Conservation (phyloP, 2,329 filamentous ascomycete genomes). For the Hypoxylon sp. region DNA sequence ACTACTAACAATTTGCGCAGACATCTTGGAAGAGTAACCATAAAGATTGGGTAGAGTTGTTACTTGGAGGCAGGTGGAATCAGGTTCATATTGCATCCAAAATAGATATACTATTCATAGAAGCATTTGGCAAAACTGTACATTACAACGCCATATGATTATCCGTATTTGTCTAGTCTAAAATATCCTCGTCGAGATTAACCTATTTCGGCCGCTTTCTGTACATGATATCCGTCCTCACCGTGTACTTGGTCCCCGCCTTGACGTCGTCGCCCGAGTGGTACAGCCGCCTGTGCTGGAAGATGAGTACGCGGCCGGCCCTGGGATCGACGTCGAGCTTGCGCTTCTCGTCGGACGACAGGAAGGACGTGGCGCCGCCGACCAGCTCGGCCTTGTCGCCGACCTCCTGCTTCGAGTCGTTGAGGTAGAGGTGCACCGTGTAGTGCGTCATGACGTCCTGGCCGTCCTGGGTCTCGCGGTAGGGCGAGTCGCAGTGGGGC, state of each 20-base stretch:
- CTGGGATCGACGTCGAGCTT: slow-evolving; percentile 63
- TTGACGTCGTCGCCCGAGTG: slow-evolving; percentile 64
- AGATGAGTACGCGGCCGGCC: slow-evolving; percentile 65
- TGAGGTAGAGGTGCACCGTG: slow-evolving; percentile 65
- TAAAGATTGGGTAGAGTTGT: background rate
- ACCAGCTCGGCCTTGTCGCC: slow-evolving; percentile 48
- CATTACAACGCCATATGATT: background rate
- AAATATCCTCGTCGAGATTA: background rate
- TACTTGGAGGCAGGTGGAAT: background rate
- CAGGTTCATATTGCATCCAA: background rate
- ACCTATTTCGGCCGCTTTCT: background rate
- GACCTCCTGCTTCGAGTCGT: slow-evolving; percentile 55
- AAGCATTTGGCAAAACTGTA: background rate
- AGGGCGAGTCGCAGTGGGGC: slow-evolving; percentile 73
- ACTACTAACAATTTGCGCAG: background rate
- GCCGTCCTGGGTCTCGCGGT: slow-evolving; percentile 58
- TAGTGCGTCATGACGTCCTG: slow-evolving; percentile 56
- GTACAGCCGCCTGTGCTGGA: slow-evolving; percentile 61
- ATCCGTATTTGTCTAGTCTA: no score
- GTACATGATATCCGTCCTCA: slow-evolving; percentile 65
- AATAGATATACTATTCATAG: no score
- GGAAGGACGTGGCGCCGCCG: slow-evolving; percentile 65
- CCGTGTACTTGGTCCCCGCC: slow-evolving; percentile 62
- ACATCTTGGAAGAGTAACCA: background rate
- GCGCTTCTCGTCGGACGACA: slow-evolving; percentile 52